Percentiles rank a stretch among this genome's conserved stretches.
These are phyloP conservation scores for Pueraria montana DNA, from an alignment of 306 rosid species.

Conservation along the genomic window DNA sequence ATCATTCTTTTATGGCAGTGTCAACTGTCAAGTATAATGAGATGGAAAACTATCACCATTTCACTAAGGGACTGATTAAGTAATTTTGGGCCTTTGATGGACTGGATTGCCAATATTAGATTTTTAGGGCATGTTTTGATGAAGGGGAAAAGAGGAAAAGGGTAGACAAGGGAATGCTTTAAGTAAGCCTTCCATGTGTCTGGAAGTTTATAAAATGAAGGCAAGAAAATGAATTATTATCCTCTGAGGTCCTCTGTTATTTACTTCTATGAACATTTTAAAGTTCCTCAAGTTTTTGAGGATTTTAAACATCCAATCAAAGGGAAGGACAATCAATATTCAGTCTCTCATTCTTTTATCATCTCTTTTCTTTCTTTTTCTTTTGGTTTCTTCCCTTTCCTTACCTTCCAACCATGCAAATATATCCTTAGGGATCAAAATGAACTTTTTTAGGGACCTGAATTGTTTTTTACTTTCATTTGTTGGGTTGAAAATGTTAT, in stretches of 20 bases:
- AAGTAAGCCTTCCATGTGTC: neutral
- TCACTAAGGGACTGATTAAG: conserved; percentile 14
- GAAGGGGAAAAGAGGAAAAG: neutral
- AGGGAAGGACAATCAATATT: conserved; percentile 3
- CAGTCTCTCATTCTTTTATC: neutral
- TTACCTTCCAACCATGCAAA: conserved; percentile 1
- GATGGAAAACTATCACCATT: neutral
- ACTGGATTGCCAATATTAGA: conserved; percentile 7
- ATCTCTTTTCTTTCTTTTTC: neutral
- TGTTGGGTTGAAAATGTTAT: conserved; percentile 6
- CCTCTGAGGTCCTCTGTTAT: neutral
- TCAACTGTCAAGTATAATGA: conserved; percentile 2
- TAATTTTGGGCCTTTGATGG: neutral
- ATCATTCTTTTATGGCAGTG: neutral
- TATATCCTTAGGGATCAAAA: conserved; percentile 1
- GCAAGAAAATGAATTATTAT: neutral
- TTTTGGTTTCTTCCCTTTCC: conserved; percentile 15
- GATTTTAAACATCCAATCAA: neutral
- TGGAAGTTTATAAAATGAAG: conserved; percentile 7
- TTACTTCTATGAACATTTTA: neutral
- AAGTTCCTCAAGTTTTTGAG: conserved; percentile 2
- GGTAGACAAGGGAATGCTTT: neutral
- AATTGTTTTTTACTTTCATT: neutral
- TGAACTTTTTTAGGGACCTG: neutral
- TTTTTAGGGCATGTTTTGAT: conserved; percentile 8